phyloP scores from a whole-genome alignment of 495 filamentous ascomycete species.

The Lepidopterella palustris region DNA sequence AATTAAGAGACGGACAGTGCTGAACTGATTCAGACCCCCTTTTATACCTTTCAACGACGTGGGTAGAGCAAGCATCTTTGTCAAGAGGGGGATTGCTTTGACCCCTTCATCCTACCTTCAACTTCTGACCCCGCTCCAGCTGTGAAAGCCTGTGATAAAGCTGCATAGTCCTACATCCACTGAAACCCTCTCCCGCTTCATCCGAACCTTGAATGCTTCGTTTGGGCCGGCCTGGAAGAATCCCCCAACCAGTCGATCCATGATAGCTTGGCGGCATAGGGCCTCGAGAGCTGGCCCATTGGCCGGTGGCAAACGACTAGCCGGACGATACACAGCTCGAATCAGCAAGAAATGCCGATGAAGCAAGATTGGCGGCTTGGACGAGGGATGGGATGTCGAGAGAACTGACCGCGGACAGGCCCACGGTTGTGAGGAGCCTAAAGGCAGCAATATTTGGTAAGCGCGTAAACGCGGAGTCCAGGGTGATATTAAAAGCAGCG shows the following conservation, averaged over 20 bases:
- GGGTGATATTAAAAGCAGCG: conserved; percentile 26
- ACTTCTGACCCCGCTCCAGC: conserved; percentile 26
- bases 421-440: conserved; percentile 10
- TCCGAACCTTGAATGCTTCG: conserved; percentile 21
- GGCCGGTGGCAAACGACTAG: conserved; percentile 22
- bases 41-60: conserved; percentile 30
- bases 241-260: conserved; percentile 29
- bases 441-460: conserved; percentile 28
- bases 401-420: conserved; percentile 5
- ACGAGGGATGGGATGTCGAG: conserved; percentile 12
- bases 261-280: conserved; percentile 14
- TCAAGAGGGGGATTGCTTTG: conserved; percentile 23
- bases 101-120: conserved; percentile 20
- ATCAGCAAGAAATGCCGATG: conserved; percentile 15
- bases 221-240: conserved; percentile 24
- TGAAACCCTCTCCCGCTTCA: conserved; percentile 23
- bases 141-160: conserved; percentile 29
- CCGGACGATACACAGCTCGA: conserved; percentile 10
- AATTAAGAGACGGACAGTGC: conserved; percentile 10
- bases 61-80: conserved; percentile 14
- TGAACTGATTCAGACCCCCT: conserved; percentile 13
- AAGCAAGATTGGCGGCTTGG: conserved; percentile 24
- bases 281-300: conserved; percentile 16
- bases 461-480: conserved; percentile 28
- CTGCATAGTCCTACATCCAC: conserved; percentile 30